phyloP scores from a whole-genome alignment of 176 grass and related monocot genomes.

The Elymus sibiricus region DNA sequence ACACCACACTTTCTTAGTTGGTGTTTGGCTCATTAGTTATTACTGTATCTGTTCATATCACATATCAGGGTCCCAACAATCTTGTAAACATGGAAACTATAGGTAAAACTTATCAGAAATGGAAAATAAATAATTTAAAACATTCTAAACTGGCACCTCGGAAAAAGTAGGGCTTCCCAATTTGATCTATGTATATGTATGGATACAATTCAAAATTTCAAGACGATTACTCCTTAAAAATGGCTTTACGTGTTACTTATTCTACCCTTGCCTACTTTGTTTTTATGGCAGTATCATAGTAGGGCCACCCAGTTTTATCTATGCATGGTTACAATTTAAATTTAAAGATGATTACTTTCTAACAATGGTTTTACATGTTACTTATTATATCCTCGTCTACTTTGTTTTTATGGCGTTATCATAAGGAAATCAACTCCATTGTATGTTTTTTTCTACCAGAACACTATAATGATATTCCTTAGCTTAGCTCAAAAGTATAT shows the following conservation, averaged over 20 bases:
- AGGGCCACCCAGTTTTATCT: not conserved
- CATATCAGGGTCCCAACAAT: not conserved
- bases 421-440: not conserved
- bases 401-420: not conserved
- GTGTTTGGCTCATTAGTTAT: not conserved
- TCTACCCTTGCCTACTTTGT: slow-evolving; percentile 2
- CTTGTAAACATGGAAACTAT: not conserved
- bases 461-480: not conserved
- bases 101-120: not conserved
- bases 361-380: not conserved
- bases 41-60: not conserved
- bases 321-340: not conserved
- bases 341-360: not conserved
- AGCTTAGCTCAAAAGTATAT: slow-evolving; percentile 3
- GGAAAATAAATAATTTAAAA: slow-evolving; percentile 2
- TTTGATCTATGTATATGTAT: not conserved
- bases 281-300: not conserved
- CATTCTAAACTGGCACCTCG: not conserved
- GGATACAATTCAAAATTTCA: not conserved
- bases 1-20: not conserved
- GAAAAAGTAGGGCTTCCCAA: not conserved
- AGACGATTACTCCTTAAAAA: not conserved
- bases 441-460: not conserved
- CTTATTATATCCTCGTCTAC: not conserved
- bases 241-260: not conserved